Evolutionary conservation across 164 flowering plant genomes (phyloP).

Genomic region (Annona squamosa): DNA sequence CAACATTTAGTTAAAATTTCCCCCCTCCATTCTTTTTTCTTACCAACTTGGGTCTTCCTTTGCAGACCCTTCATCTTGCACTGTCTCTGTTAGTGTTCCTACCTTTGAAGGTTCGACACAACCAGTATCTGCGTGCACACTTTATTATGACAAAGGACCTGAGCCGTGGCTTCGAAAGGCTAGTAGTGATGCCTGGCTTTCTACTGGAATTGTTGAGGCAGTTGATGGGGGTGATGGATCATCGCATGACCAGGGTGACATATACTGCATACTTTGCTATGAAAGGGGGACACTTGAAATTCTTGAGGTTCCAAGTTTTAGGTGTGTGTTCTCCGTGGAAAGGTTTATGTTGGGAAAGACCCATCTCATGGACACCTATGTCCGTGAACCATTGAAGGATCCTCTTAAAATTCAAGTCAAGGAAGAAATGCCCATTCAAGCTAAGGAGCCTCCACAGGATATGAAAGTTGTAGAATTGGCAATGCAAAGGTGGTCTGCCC

Average conservation of each 20-base stretch:
- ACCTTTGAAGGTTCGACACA: constrained; percentile 56
- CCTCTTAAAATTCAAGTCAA: constrained; percentile 17
- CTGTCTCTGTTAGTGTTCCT: constrained; percentile 57
- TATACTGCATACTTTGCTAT: constrained; percentile 87
- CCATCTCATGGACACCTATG: constrained; percentile 49
- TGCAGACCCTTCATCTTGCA: constrained; percentile 78
- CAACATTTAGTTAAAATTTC: background rate
- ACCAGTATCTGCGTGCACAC: constrained; percentile 67
- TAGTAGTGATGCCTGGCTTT: constrained; percentile 98
- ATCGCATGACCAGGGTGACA: constrained; percentile 77
- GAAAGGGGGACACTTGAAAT: constrained; percentile 79
- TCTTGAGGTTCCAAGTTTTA: constrained; percentile 89
- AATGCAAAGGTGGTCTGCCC: constrained; percentile 87
- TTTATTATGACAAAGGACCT: constrained; percentile 93
- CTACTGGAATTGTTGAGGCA: constrained; percentile 74
- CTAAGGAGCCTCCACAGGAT: constrained; percentile 44
- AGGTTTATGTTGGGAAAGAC: constrained; percentile 72
- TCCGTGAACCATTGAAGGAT: constrained; percentile 31
- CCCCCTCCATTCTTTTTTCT: background rate
- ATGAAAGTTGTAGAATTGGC: constrained; percentile 79
- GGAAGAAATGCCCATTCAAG: constrained; percentile 37
- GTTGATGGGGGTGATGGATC: constrained; percentile 85
- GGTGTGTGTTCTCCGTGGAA: constrained; percentile 68
- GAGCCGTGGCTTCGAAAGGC: constrained; percentile 95
- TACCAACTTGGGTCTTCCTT: background rate